Percentiles rank a stretch among this genome's conserved stretches.
Evolutionary conservation across 2,329 filamentous ascomycete genomes (phyloP).

Genomic region (Knufia fluminis): DNA sequence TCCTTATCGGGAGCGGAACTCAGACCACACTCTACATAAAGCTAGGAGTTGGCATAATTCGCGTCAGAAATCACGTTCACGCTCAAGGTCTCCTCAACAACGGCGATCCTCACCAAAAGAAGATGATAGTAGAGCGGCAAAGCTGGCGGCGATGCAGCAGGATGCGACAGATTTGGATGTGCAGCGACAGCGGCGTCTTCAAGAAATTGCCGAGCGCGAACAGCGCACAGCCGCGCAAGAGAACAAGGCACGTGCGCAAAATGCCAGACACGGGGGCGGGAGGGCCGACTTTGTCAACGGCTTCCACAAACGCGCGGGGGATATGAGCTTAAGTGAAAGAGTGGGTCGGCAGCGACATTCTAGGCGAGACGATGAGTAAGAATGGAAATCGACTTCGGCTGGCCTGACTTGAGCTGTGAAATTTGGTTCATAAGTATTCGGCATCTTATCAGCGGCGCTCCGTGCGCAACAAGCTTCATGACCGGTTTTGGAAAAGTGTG

Average conservation of each 20-base stretch:
- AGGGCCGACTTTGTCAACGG: constrained; percentile 56
- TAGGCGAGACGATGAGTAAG: constrained; percentile 9
- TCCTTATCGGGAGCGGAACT: constrained; percentile 5
- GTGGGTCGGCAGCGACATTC: constrained; percentile 27
- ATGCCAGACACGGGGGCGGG: constrained; percentile 49
- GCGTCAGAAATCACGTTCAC: neutral
- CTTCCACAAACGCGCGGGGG: constrained; percentile 48
- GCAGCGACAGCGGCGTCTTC: constrained; percentile 60
- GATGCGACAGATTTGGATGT: constrained; percentile 60
- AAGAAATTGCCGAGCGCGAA: constrained; percentile 58
- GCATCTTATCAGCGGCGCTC: neutral
- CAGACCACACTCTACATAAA: neutral
- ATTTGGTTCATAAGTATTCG: neutral
- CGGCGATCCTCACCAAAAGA: constrained; percentile 11
- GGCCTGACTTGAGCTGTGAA: neutral
- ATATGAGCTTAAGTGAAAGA: constrained; percentile 35
- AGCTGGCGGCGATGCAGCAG: constrained; percentile 63
- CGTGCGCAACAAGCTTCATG: neutral
- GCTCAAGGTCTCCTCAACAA: constrained; percentile 8
- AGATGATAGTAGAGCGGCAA: constrained; percentile 39
- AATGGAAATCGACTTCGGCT: neutral
- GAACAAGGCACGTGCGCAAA: constrained; percentile 50
- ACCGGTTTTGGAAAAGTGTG: neutral
- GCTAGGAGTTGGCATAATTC: constrained; percentile 9
- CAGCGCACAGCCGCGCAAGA: constrained; percentile 57